Conservation (phyloP, 495 filamentous ascomycete species). For the Penicillium longicatenatum region DNA sequence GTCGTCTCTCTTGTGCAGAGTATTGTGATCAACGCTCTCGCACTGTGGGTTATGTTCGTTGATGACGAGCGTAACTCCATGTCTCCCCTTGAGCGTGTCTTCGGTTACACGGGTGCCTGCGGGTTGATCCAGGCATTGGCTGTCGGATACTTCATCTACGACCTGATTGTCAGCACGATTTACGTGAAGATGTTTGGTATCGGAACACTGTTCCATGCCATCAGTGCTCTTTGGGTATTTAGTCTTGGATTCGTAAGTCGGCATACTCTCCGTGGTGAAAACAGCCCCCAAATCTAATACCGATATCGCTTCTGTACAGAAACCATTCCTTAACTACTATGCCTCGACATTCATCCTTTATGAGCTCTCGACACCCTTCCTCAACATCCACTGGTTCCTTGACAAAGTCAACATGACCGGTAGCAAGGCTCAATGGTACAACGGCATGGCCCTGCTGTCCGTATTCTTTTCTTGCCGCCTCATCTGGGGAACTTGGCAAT, state of each 20-base stretch:
- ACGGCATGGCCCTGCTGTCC: conserved; percentile 64
- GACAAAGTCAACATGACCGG: conserved; percentile 97
- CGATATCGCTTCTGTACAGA: conserved; percentile 45
- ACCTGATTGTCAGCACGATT: conserved; percentile 71
- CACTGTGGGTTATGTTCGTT: conserved; percentile 78
- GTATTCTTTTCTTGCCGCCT: conserved; percentile 90
- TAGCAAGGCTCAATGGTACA: conserved; percentile 77
- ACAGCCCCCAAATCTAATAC: background rate
- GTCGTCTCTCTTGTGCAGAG: conserved; percentile 92
- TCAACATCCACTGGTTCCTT: conserved; percentile 99
- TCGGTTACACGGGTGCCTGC: conserved; percentile 82
- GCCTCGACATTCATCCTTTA: conserved; percentile 91
- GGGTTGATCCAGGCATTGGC: conserved; percentile 85
- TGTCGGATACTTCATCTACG: conserved; percentile 95
- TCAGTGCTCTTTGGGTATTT: conserved; percentile 84
- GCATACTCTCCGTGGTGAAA: background rate
- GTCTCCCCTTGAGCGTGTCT: conserved; percentile 75
- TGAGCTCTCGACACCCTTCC: conserved; percentile 91
- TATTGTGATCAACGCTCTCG: conserved; percentile 71
- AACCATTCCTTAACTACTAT: conserved; percentile 94
- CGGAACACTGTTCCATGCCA: conserved; percentile 87
- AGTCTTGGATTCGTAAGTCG: conserved; percentile 86
- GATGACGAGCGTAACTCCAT: conserved; percentile 77
- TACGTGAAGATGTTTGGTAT: conserved; percentile 81
- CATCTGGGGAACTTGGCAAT: conserved; percentile 88